phyloP scores from a whole-genome alignment of 371 early-diverging fungal genomes.

The Massospora cicadina region DNA sequence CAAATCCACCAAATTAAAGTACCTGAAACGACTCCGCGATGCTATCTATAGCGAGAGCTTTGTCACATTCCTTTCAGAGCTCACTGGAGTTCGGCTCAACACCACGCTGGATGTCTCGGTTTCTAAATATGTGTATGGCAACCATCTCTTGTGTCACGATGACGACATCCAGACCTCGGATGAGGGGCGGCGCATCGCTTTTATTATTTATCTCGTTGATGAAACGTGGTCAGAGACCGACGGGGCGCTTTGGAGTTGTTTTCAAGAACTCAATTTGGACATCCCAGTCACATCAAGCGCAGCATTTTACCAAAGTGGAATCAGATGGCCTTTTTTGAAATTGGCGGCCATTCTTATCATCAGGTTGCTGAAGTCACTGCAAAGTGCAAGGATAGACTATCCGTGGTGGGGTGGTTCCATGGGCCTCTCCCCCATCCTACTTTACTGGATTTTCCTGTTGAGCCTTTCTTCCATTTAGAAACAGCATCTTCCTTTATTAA shows the following conservation, averaged over 20 bases:
- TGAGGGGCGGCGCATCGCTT: conserved; percentile 39
- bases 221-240: conserved; percentile 34
- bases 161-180: conserved; percentile 33
- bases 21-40: conserved; percentile 24
- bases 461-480: not conserved
- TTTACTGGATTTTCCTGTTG: not conserved
- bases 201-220: conserved; percentile 48
- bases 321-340: conserved; percentile 37
- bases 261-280: conserved; percentile 18
- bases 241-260: conserved; percentile 44
- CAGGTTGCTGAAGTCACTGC: conserved; percentile 37
- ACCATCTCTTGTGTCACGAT: conserved; percentile 46
- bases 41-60: conserved; percentile 29
- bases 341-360: conserved; percentile 37
- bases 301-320: conserved; percentile 31
- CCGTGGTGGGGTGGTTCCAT: conserved; percentile 51
- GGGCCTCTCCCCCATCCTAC: conserved; percentile 22
- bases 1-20: conserved; percentile 18
- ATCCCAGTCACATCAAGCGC: conserved; percentile 23
- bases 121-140: conserved; percentile 33
- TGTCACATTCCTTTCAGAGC: conserved; percentile 25
- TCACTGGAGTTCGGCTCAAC: conserved; percentile 31
- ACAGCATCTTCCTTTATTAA: conserved; percentile 17
- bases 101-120: conserved; percentile 33
- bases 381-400: conserved; percentile 24